Base-by-base conservation (phyloP, 75 land plant genomes). In the Picea glauca region DNA sequence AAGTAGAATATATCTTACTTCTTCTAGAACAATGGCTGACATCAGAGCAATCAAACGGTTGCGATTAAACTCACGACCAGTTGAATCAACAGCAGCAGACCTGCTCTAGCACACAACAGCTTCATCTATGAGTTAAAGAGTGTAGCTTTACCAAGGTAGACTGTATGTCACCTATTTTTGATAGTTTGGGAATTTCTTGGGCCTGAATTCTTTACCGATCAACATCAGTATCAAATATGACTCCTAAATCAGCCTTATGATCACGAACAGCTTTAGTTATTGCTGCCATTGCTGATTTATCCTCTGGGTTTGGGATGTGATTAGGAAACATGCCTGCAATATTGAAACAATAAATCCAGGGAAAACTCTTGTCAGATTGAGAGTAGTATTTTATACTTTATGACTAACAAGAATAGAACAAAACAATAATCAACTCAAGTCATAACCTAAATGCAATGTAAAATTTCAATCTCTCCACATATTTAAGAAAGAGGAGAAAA, bases 201-300 rank as follows among this genome's bases (percentile, higher is more conserved):
- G 58, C 12, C 32, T 11, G 13, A 0, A 81, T 54, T 4, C 12
- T 58, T 35, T 26, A 92, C 99, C 99, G 88, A 82, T 97, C 99
- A 75, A 97, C 99, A 90, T 97, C 99, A 33, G 99, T 97, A 78
- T 97, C 99, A 90, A 97, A 97, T 11, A 97, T 93, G 72, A 97
- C 91, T 35, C 99, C 99, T 58, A 97, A 73, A 83, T 97, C 99
- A 78, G 99, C 99, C 58, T 91, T 90, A 63, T 90, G 90, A 57
- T 91, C 87, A 65, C 86, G 90, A 2, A 97, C 99, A 13, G 99
- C 95, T 82, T 87, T 81, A 26, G 91, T 94, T 23, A 95, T 88
- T 54, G 98, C 85, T 86, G 88, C 88, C 99, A 97, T 97, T 61
- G 99, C 99, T 54, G 73, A 78, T 83, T 95, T 93, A 77, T 97